A percentile compares a stretch with the other conserved stretches of the same genome.
These are phyloP conservation scores for Penicillium sp. DNA, from an alignment of 2,329 filamentous ascomycete species.

Conservation along the genomic window DNA sequence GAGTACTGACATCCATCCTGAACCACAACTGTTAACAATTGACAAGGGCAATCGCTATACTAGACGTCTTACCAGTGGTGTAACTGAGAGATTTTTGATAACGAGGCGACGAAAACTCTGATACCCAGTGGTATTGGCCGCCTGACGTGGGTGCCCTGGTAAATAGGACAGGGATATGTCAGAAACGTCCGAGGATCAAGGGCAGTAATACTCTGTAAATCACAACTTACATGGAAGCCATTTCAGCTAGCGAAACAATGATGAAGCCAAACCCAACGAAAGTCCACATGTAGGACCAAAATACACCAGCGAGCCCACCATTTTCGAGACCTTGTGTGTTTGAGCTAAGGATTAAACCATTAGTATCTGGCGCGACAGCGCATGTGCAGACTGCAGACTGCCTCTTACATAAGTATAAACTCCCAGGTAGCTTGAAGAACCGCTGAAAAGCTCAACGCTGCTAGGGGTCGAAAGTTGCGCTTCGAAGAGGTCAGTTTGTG, in stretches of 20 bases:
- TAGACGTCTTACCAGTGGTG: slow-evolving; percentile 41
- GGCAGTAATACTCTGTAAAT: background rate
- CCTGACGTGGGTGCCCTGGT: slow-evolving; percentile 34
- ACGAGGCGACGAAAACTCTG: slow-evolving; percentile 49
- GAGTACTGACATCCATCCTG: slow-evolving; percentile 50
- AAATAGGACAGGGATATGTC: too few species aligned
- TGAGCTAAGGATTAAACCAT: slow-evolving; percentile 5
- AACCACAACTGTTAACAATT: background rate
- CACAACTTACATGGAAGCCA: slow-evolving; percentile 43
- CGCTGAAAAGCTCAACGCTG: slow-evolving; percentile 32
- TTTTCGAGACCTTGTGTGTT: slow-evolving; percentile 25
- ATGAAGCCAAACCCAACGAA: slow-evolving; percentile 68
- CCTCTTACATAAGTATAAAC: slow-evolving; percentile 30
- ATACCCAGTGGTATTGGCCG: slow-evolving; percentile 59
- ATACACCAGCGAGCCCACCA: slow-evolving; percentile 22
- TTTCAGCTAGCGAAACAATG: slow-evolving; percentile 59
- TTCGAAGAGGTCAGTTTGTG: background rate
- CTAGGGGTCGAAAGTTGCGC: slow-evolving; percentile 31
- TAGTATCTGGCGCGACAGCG: background rate
- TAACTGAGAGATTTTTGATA: slow-evolving; percentile 56
- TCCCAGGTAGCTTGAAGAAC: slow-evolving; percentile 35
- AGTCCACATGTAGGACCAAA: slow-evolving; percentile 39
- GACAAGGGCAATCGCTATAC: background rate
- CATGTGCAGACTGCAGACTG: too few species aligned
- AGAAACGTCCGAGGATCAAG: background rate